Evolutionary conservation across 306 rosid genomes (phyloP), one percentile per base, ranked within the genome.

Genomic region (Glycine latifolia): DNA sequence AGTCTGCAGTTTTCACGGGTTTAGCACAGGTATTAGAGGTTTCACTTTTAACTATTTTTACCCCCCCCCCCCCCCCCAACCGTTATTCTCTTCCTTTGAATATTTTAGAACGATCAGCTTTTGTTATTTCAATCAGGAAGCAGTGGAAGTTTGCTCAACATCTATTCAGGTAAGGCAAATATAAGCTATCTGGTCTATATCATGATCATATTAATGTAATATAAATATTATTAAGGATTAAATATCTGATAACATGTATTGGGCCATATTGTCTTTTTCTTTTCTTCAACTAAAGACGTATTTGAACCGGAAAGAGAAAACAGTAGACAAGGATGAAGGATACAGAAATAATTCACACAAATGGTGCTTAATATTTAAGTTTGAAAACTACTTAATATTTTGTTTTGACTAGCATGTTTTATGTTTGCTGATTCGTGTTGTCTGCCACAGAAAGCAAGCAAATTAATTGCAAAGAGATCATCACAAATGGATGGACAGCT

Each of bases 401-500:
- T 77, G 56, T 63, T 44, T 6, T 82, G 10, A 82, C 50, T 35
- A 71, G 62, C 58, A 43, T 70, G 67, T 77, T 87, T 82, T 75
- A 20, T 84, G 47, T 79, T 81, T 77, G 71, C 59, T 75, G 71
- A 74, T 81, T 77, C 48, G 39, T 81, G 67, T 86, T 80, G 81
- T 84, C 75, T 87, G 37, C 58, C 83, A 58, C 89, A 96, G 97
- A 96, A 89, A 93, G 98, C 97, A 33, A 94, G 97, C 88, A 96
- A 93, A 86, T 90, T 96, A 84, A 83, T 96, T 86, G 75, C 83
- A 66, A 96, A 90, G 92, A 92, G 94, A 88, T 93, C 99, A 61
- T 89, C 97, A 3, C 91, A 90, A 73, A 93, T 93, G 99, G 98
- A 93, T 47, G 99, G 98, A 52, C 99, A 96, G 71, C 97, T 93